Evolutionary conservation across 495 filamentous ascomycete genomes (phyloP), one percentile per base, ranked within the genome.

Genomic region (Tuber magnatum): DNA sequence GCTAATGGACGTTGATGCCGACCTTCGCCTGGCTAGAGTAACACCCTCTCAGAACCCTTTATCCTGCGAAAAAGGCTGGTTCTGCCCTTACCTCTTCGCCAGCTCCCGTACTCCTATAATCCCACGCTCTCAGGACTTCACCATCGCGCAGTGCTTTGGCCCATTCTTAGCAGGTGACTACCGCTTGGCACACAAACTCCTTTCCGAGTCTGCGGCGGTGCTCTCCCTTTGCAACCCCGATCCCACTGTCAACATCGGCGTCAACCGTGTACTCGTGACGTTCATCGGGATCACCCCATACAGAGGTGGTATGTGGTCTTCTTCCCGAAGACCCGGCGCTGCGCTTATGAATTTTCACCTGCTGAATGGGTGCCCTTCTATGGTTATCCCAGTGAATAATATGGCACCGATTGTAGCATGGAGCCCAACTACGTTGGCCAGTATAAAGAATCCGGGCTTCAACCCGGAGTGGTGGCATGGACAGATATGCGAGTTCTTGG

Each of bases 141-240:
- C 83, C n/a, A 82, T 85, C 24, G 83, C 83, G 18, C 84, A 84
- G 56, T 85, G 81, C 76, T 85, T 85, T 44, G 82, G 82, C 2
- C 84, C 84, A 10, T 84, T 85, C 69, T 71, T 85, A 10, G 77
- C 74, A 10, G 84, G 81, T 82, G 84, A 85, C 78, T 84, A 85
- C 78, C 72, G 71, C 18, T 75, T 85, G 41, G 83, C 84, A 12
- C 84, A 85, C 75, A 85, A 85, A 48, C 81, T 85, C 69, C 78
- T 85, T 51, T 56, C 76, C 56, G 83, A 85, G 76, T 79, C 78
- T 32, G 70, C 76, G 14, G 68, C 76, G 6, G 68, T 77, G 22
- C 69, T 77, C 32, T 35, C 76, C n/a, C 75, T 85, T 71, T 85
- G 84, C 74, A 83, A 85, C 70, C 78, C 84, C 20, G 77, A 83